Base-by-base conservation (phyloP, 306 rosid species). In the Dalbergia cochinchinensis region DNA sequence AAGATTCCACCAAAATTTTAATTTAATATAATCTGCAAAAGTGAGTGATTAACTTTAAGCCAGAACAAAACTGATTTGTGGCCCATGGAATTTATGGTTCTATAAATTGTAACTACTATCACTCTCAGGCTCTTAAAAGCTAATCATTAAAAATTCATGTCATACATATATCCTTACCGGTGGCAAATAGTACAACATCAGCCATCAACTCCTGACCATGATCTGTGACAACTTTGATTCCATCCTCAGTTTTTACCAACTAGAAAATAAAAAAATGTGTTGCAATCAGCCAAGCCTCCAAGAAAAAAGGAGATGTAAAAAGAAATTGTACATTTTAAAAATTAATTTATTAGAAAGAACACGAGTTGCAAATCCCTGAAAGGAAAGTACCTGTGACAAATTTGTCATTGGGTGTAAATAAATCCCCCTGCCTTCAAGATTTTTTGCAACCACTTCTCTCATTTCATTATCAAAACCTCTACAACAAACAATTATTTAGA, bases 381-480 rank as follows among this genome's bases (percentile, higher is more conserved):
- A 10, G 67, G 72, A 76, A 80, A 71, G 41, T 86, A 95, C 99
- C 94, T 90, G 82, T 2, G 89, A 65, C 84, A 95, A 81, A 86
- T 58, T 90, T 72, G 97, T 91, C 66, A 76, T 78, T 11, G 97
- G 94, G 41, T 87, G 98, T 79, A 95, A 85, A 82, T 91, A 88
- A 83, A 95, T 76, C 84, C 99, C 99, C 83, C 99, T 91, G 81
- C 90, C 94, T 86, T 92, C 99, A 65, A 95, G 93, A 83, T 91
- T 95, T 86, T 94, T 91, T 79, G 99, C 96, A 54, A 91, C 98
- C 53, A 87, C 94, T 47, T 96, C 92, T 83, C 99, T 92, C 97
- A 95, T 91, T 90, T 95, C 99, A 75, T 95, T 97, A 85, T 95
- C 99, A 84, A 95, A 95, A 79, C 98, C 98, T 86, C 99, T 95